Percentiles rank a stretch among this genome's conserved stretches.
These are phyloP conservation scores for Aphanomyces cochlioides DNA, from an alignment of 352 stramenopile species.

Conservation along the genomic window DNA sequence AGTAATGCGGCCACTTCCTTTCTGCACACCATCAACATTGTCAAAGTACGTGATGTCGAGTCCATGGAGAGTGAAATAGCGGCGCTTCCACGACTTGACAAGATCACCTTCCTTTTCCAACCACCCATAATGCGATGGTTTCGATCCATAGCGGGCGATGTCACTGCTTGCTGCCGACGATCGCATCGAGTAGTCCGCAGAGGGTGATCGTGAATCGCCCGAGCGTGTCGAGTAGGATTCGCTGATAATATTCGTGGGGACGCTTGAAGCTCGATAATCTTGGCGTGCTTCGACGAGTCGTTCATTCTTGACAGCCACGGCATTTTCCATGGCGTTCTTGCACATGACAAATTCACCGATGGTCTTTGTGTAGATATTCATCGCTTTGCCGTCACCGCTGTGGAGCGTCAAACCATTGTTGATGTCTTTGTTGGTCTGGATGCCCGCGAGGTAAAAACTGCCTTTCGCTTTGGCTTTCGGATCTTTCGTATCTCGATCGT, in stretches of 20 bases:
- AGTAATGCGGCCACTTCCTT: conserved; percentile 52
- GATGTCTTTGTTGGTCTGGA: conserved; percentile 60
- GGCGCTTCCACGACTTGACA: conserved; percentile 79
- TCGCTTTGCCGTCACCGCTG: conserved; percentile 56
- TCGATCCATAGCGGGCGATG: conserved; percentile 6
- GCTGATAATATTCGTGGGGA: background rate
- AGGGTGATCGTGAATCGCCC: background rate
- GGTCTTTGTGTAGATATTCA: conserved; percentile 82
- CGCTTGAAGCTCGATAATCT: background rate
- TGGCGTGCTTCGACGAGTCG: background rate
- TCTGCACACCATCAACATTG: conserved; percentile 48
- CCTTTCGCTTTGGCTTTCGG: conserved; percentile 64
- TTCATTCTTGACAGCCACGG: background rate
- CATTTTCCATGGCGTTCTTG: conserved; percentile 52
- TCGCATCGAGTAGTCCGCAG: background rate
- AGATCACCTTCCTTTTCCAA: conserved; percentile 75
- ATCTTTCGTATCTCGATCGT: conserved; percentile 63
- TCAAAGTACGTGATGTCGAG: conserved; percentile 62
- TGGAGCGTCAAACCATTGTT: conserved; percentile 69
- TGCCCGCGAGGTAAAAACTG: conserved; percentile 59
- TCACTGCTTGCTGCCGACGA: background rate
- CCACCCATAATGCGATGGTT: conserved; percentile 55
- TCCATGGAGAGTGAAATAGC: conserved; percentile 79
- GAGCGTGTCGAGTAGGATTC: background rate
- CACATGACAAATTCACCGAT: conserved; percentile 63